phyloP scores from a whole-genome alignment of 2,329 filamentous ascomycete genomes.

The Amauroascus niger region DNA sequence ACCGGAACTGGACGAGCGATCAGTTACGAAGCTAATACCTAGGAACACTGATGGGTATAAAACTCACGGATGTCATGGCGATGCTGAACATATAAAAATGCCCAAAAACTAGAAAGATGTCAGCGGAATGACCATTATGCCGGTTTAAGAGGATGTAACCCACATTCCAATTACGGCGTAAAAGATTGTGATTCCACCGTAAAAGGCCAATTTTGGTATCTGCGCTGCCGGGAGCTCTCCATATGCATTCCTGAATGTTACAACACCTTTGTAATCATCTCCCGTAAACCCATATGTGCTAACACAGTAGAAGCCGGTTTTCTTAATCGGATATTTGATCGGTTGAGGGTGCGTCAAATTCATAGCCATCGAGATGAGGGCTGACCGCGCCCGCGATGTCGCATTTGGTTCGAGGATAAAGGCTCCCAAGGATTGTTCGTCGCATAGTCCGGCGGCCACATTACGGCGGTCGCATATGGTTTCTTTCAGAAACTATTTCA shows the following conservation, averaged over 20 bases:
- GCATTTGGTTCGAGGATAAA: slow-evolving; percentile 75
- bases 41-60: not conserved
- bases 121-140: slow-evolving; percentile 13
- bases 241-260: slow-evolving; percentile 92
- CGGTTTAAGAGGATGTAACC: slow-evolving; percentile 24
- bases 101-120: slow-evolving; percentile 61
- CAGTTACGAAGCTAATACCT: slow-evolving; percentile 24
- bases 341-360: slow-evolving; percentile 63
- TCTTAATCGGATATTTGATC: slow-evolving; percentile 73
- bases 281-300: slow-evolving; percentile 62
- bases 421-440: slow-evolving; percentile 64
- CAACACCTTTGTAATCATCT: slow-evolving; percentile 63
- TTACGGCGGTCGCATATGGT: slow-evolving; percentile 68
- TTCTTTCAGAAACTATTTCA: slow-evolving; percentile 40
- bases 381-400: slow-evolving; percentile 56
- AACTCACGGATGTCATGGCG: slow-evolving; percentile 72
- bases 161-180: slow-evolving; percentile 76
- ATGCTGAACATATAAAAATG: slow-evolving; percentile 89
- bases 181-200: slow-evolving; percentile 84
- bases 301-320: slow-evolving; percentile 94
- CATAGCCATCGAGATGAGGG: slow-evolving; percentile 70
- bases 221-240: slow-evolving; percentile 91
- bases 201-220: slow-evolving; percentile 94
- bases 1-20: slow-evolving; percentile 58
- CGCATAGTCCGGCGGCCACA: slow-evolving; percentile 62